Conservation (phyloP, 2,329 filamentous ascomycete species). For the Colletotrichum musicola region DNA sequence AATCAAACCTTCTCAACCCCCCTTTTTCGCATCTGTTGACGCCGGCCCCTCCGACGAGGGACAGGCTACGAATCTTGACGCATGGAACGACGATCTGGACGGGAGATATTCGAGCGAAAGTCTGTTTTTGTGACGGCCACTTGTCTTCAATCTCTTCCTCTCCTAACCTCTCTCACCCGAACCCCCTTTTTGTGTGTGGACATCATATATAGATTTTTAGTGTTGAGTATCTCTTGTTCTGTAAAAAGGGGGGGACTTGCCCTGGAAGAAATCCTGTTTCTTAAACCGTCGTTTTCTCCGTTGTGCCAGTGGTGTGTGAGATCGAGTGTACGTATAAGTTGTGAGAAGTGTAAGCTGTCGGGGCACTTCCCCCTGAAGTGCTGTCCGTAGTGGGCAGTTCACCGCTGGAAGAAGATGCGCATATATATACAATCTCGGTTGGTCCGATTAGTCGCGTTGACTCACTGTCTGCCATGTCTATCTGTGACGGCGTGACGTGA, state of each 20-base stretch:
- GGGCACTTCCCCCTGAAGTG: not conserved
- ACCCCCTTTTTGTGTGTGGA: constrained; percentile 20
- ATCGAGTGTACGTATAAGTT: not conserved
- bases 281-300: not conserved
- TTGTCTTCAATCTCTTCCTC: constrained; percentile 7
- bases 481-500: not conserved
- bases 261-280: constrained; percentile 27
- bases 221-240: constrained; percentile 35
- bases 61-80: constrained; percentile 27
- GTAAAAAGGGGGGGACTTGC: constrained; percentile 23
- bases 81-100: constrained; percentile 26
- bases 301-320: not conserved
- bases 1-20: constrained; percentile 30
- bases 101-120: constrained; percentile 34
- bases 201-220: constrained; percentile 37
- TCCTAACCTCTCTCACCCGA: not conserved
- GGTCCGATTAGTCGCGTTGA: not conserved
- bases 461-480: not conserved
- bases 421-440: constrained; percentile 34
- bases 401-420: constrained; percentile 3
- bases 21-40: constrained; percentile 6
- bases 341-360: not conserved
- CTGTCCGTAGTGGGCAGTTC: not conserved
- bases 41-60: not conserved
- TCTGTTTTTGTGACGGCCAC: constrained; percentile 31